A percentile compares a stretch with the other conserved stretches of the same genome.
Conservation (phyloP, 345 rosid genomes). For the Rhodomyrtus tomentosa region DNA sequence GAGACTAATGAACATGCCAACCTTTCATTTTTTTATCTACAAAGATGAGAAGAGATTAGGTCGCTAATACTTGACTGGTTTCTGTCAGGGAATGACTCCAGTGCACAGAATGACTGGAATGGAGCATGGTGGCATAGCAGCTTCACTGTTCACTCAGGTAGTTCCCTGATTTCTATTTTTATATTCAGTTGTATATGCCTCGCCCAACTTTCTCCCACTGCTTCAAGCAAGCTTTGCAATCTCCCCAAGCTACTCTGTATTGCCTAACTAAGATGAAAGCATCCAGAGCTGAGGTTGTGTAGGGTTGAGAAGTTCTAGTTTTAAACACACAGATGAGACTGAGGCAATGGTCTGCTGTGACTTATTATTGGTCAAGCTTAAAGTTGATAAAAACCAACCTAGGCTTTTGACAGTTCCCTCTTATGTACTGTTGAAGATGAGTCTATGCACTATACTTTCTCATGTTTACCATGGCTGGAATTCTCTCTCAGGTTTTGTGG, state of each 20-base stretch:
- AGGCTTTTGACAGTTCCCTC: neutral
- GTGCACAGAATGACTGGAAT: conserved; percentile 89
- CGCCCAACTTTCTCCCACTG: neutral
- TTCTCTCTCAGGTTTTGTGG: conserved; percentile 48
- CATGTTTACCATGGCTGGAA: neutral
- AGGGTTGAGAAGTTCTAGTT: neutral
- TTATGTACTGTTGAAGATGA: neutral
- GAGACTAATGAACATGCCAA: conserved; percentile 5
- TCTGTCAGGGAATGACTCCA: conserved; percentile 69
- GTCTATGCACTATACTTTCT: neutral
- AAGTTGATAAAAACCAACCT: neutral
- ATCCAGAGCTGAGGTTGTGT: neutral
- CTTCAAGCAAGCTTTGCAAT: neutral
- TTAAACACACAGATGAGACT: neutral
- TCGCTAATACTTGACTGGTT: neutral
- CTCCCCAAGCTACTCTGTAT: neutral
- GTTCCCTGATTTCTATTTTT: neutral
- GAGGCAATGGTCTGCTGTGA: neutral
- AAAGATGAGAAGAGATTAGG: neutral
- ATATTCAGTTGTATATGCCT: neutral
- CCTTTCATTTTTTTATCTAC: neutral
- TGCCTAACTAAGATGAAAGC: neutral
- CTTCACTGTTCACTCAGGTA: conserved; percentile 60
- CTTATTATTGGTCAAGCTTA: neutral
- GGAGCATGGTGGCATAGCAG: conserved; percentile 98